Conservation (phyloP, 2,329 filamentous ascomycete genomes). For the Catunica adiposa region DNA sequence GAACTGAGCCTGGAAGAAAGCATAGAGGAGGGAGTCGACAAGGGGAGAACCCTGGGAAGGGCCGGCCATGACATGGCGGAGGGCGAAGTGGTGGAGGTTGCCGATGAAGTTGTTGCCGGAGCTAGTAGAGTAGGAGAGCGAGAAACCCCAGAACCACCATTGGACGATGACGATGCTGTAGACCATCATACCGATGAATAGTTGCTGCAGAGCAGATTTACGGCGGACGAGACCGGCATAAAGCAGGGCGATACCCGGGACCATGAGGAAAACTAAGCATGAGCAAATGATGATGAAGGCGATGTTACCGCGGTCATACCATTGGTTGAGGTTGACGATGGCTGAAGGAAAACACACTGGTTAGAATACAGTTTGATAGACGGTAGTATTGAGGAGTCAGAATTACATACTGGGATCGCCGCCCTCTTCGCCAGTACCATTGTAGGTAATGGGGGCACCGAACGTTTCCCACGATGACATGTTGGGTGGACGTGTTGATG, state of each 20-base stretch:
- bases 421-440: constrained; percentile 48
- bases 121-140: constrained; percentile 70
- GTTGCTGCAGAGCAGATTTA: constrained; percentile 92
- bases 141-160: constrained; percentile 99
- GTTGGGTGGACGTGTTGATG: background rate
- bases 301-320: constrained; percentile 81
- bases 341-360: constrained; percentile 30
- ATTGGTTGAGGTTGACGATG: constrained; percentile 83
- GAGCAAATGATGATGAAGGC: constrained; percentile 81
- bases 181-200: constrained; percentile 94
- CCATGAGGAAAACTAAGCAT: constrained; percentile 91
- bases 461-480: constrained; percentile 39
- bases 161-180: constrained; percentile 86
- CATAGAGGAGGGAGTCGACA: constrained; percentile 77
- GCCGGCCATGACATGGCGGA: constrained; percentile 64
- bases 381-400: background rate
- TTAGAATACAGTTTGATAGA: constrained; percentile 5
- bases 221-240: constrained; percentile 94
- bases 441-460: constrained; percentile 42
- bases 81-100: constrained; percentile 72
- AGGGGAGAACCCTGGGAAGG: constrained; percentile 82
- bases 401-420: constrained; percentile 42
- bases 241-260: constrained; percentile 89
- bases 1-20: constrained; percentile 99
- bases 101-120: constrained; percentile 85